Conservation (phyloP, 495 filamentous ascomycete species). For the Haplographium delicatum region DNA sequence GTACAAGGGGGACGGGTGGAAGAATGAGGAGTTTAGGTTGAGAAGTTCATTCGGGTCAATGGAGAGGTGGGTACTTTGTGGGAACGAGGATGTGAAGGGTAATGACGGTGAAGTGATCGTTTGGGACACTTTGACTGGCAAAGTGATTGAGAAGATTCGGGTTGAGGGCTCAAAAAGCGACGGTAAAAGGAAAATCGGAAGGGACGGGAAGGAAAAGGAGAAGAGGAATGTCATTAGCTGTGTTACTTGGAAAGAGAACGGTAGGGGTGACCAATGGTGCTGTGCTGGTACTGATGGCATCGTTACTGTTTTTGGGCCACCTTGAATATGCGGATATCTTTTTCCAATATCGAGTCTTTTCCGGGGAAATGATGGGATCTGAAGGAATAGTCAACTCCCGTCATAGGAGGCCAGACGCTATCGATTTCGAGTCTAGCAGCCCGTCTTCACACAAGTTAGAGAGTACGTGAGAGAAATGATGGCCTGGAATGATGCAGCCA, state of each 20-base stretch:
- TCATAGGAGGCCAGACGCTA: no score
- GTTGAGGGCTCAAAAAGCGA: constrained; percentile 43
- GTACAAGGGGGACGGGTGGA: constrained; percentile 53
- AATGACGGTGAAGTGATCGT: constrained; percentile 65
- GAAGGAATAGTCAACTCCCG: no score
- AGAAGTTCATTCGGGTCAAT: constrained; percentile 65
- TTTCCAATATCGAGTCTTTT: no score
- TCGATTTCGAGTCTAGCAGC: no score
- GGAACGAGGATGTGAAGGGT: constrained; percentile 40
- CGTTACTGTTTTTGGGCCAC: constrained; percentile 46
- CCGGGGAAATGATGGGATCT: no score
- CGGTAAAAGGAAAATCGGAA: constrained; percentile 42
- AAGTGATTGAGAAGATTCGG: constrained; percentile 53
- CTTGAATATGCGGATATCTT: no score
- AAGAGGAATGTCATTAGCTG: constrained; percentile 47
- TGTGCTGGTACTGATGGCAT: constrained; percentile 49
- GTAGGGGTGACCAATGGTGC: constrained; percentile 54
- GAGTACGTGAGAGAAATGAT: no score
- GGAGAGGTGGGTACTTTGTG: constrained; percentile 74
- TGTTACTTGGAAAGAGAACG: constrained; percentile 69
- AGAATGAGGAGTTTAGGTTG: constrained; percentile 64
- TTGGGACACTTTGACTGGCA: constrained; percentile 84
- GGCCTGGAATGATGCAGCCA: no score
- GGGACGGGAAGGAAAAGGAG: constrained; percentile 47
- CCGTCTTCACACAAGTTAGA: no score